Evolutionary conservation across 23 red algal species (phyloP), one percentile per base, ranked within the genome.

Genomic region (Gracilaria vermiculophylla): DNA sequence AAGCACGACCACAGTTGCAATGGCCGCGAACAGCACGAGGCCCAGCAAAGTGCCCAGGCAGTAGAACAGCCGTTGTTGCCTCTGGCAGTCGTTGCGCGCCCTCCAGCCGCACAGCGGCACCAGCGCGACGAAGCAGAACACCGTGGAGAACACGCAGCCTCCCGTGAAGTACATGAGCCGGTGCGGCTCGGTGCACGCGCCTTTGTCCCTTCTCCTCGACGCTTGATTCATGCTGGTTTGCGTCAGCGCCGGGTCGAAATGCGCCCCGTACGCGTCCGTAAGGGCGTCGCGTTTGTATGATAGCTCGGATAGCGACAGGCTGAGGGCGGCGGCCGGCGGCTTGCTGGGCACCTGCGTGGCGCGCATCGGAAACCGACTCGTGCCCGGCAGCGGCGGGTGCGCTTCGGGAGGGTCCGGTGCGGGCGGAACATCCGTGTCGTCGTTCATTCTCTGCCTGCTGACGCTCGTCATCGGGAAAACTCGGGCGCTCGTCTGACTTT

Each of bases 381-480:
- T 54, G 5, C 14, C 61, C 61, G 49, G 5, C 49, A n/a, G 24
- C 23, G 25, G 44, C 34, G 12, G 6, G 36, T 24, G 19, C 32
- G 32, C 7, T 35, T 80, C 15, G 15, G 76, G 76, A 1, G 76
- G 76, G 34, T 80, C 76, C 36, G 76, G 76, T 14, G 76, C 76
- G 19, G 76, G 50, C 28, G 76, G 76, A 40, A 80, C 76, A 7
- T 56, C 28, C 28, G 37, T 4, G 8, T 31, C 76, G 20, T 80
- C 76, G 7, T 78, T 48, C 47, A 49, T 50, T 4, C 6, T 29
- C 21, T 14, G 3, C 21, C 17, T 16, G 51, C 13, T 14, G 3
- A n/a, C 14, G 51, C 51, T 54, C 2, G 17, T 2, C 5, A n/a
- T n/a, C n/a, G n/a, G n/a, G n/a, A n/a, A n/a, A n/a, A n/a, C n/a